These are phyloP conservation scores for Claviceps spartinae DNA, from an alignment of 2,329 filamentous ascomycete species.

Conservation along the genomic window DNA sequence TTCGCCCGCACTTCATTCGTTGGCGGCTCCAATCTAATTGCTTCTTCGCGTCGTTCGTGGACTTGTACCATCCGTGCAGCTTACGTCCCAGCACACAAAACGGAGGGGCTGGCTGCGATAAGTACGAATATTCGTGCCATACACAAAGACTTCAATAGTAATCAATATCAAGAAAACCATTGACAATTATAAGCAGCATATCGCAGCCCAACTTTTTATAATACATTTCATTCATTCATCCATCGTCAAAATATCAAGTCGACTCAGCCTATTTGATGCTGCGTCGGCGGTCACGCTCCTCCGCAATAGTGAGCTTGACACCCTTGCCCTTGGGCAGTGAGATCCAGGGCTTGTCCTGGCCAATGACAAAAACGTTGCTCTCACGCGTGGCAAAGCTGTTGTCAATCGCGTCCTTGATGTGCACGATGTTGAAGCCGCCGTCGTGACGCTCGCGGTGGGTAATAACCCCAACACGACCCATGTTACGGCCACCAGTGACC, in stretches of 20 bases:
- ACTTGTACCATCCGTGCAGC: no score
- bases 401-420: constrained; percentile 99
- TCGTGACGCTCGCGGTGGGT: constrained; percentile 99
- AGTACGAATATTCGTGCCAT: no score
- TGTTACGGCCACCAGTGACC: constrained; percentile 99
- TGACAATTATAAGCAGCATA: no score
- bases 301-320: constrained; percentile 98
- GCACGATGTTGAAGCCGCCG: constrained; percentile 99
- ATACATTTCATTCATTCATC: not conserved
- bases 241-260: not conserved
- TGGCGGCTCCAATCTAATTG: no score
- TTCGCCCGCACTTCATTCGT: no score
- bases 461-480: constrained; percentile 99
- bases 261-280: constrained; percentile 30
- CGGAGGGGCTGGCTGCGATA: no score
- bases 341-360: constrained; percentile 97
- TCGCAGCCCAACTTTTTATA: constrained; percentile 7
- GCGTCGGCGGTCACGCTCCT: constrained; percentile 89
- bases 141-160: no score
- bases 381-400: constrained; percentile 99
- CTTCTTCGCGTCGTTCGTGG: no score
- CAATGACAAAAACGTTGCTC: constrained; percentile 99
- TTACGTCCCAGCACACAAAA: no score
- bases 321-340: constrained; percentile 99
- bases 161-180: no score